Percentiles rank a stretch among this genome's conserved stretches.
These are phyloP conservation scores for Trichoderma virens DNA, from an alignment of 495 filamentous ascomycete species.

Conservation along the genomic window DNA sequence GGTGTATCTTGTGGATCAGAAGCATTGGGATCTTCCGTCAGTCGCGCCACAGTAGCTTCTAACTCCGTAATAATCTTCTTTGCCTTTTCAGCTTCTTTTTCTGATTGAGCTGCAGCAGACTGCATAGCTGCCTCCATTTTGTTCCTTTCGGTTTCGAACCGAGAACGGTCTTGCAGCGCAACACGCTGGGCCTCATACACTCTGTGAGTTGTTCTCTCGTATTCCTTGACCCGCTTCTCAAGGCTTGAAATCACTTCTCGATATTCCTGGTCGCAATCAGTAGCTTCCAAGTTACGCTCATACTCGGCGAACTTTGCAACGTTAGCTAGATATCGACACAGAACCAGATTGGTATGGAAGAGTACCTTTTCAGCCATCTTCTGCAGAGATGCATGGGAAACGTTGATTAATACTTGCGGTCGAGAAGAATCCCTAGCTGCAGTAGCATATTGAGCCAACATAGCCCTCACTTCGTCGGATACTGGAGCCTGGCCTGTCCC, in stretches of 20 bases:
- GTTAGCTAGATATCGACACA: not conserved
- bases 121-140: not conserved
- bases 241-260: not conserved
- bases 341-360: too few species aligned
- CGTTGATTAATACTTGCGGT: not conserved
- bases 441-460: not conserved
- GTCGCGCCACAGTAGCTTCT: constrained; percentile 1
- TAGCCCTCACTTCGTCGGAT: not conserved
- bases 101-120: not conserved
- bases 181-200: not conserved
- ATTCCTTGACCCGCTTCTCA: constrained; percentile 2
- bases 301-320: not conserved
- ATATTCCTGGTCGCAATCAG: not conserved
- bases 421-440: not conserved
- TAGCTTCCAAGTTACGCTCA: not conserved
- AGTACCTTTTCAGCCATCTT: constrained; percentile 7
- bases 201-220: not conserved
- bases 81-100: not conserved
- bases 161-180: constrained; percentile 1
- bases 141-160: not conserved
- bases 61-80: not conserved
- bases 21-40: constrained; percentile 4
- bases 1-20: constrained; percentile 4
- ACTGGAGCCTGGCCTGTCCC: not conserved
- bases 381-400: not conserved